Evolutionary conservation across 2,329 filamentous ascomycete species (phyloP), one percentile per base, ranked within the genome.

Genomic region (Trichocomaceae sp.): DNA sequence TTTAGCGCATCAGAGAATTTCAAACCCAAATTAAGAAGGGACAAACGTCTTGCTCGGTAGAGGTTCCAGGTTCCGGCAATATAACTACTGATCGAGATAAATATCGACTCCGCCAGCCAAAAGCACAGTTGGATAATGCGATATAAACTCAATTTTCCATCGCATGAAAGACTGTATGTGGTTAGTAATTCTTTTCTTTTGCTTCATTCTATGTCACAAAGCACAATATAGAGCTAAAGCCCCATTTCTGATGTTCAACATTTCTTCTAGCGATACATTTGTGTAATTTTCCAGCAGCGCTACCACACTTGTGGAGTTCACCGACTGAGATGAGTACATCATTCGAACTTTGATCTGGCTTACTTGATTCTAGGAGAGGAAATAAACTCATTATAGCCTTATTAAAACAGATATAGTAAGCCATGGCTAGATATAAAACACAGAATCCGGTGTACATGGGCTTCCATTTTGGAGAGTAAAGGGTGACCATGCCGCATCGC

Each of bases 71-170:
- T 20, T 7, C 37, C 29, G 3, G 52, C 47, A 13, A 29, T 23
- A 39, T 55, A 55, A 12, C n/a, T n/a, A n/a, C n/a, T 45, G 52
- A 10, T 55, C 52, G 26, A 55, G 31, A 17, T 55, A 55, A 3
- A 33, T 47, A 15, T 55, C 52, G 0, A 55, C 31, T 31, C 41
- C 35, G 7, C 52, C 52, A 1, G 47, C 29, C 52, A 47, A 55
- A 13, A 45, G 19, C 7, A 47, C 52, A 7, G 35, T 41, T 13
- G n/a, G 26, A 35, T 31, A 42, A 2, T n/a, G 9, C 10, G 19
- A 19, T 17, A n/a, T 35, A 13, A 13, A 13, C 13, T 3, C 22
- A 9, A 19, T 2, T 46, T 19, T 1, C 20, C 20, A 31, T 23
- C 5, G 35, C 19, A 8, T 17, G 31, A 19, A 35, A 42, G 37